Percentiles rank a stretch among this genome's conserved stretches.
phyloP scores from a whole-genome alignment of 2,329 filamentous ascomycete species.

The Epichloe elymi region DNA sequence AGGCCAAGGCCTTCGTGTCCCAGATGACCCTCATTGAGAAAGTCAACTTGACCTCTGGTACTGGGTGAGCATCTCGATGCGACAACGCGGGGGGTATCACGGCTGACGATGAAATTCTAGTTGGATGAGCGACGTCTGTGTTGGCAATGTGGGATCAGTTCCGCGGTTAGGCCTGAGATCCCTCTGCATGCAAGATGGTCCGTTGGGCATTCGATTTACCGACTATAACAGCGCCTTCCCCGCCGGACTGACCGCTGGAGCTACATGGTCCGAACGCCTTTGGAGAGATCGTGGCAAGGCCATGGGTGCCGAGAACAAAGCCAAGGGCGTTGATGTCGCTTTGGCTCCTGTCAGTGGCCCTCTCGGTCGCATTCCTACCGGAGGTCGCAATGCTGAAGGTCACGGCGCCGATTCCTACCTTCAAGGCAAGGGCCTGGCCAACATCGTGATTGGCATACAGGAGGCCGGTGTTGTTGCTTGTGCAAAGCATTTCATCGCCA shows the following conservation, averaged over 20 bases:
- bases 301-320: constrained; percentile 50
- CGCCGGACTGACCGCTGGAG: constrained; percentile 64
- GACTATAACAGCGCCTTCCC: constrained; percentile 77
- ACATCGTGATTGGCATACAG: constrained; percentile 70
- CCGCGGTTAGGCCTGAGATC: constrained; percentile 56
- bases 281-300: constrained; percentile 39
- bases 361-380: constrained; percentile 31
- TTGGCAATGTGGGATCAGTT: constrained; percentile 61
- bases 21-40: constrained; percentile 77
- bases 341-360: constrained; percentile 39
- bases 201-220: constrained; percentile 61
- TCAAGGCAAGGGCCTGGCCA: constrained; percentile 56
- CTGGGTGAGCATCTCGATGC: constrained; percentile 44
- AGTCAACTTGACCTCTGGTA: constrained; percentile 87
- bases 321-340: constrained; percentile 64
- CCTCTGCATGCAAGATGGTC: constrained; percentile 80
- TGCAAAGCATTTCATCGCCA: constrained; percentile 62
- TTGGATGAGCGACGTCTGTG: constrained; percentile 52
- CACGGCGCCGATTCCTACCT: constrained; percentile 61
- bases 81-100: background rate
- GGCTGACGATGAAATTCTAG: constrained; percentile 10
- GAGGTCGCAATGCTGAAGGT: constrained; percentile 51
- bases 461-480: constrained; percentile 71
- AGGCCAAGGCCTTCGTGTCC: constrained; percentile 68
- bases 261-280: constrained; percentile 66